Evolutionary conservation across 2,329 filamentous ascomycete genomes (phyloP).

Genomic region (Lecanicillium sp.): DNA sequence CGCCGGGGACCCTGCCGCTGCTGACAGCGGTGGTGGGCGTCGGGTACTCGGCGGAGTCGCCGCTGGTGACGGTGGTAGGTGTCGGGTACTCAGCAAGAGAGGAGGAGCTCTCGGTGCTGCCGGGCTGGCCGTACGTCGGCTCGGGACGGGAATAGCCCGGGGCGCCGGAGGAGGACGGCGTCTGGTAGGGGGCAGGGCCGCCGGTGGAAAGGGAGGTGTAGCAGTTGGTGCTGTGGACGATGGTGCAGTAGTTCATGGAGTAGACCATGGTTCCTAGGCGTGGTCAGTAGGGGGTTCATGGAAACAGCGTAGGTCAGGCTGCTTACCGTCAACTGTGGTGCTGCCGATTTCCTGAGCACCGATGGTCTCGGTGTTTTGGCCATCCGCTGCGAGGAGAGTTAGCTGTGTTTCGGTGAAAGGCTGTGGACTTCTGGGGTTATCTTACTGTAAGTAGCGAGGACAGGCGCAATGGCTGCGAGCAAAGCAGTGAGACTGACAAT

Average conservation of each 20-base stretch:
- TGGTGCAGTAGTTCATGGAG: conserved; percentile 31
- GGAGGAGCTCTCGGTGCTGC: too few relatives aligned
- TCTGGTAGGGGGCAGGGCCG: conserved; percentile 9
- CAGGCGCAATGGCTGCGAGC: conserved; percentile 1
- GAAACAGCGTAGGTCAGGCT: neutral
- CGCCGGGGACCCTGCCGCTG: conserved; percentile 13
- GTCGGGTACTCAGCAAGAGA: too few relatives aligned
- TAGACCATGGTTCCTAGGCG: conserved; percentile 26
- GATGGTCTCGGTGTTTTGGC: conserved; percentile 23
- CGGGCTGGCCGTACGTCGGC: conserved; percentile 8
- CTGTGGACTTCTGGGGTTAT: neutral
- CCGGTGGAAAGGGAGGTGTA: conserved; percentile 24
- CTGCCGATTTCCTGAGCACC: conserved; percentile 28
- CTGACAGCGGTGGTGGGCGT: conserved; percentile 12
- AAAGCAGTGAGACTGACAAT: conserved; percentile 3
- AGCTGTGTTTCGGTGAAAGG: neutral
- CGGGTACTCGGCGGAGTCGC: conserved; percentile 15
- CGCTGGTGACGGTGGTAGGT: neutral
- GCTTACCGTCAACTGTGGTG: conserved; percentile 27
- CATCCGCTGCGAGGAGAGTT: conserved; percentile 21
- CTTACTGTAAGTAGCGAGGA: conserved; percentile 7
- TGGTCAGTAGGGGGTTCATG: neutral
- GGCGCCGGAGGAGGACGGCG: neutral
- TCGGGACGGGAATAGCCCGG: neutral
- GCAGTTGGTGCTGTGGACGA: conserved; percentile 30